Percentiles rank a stretch among this genome's conserved stretches.
Conservation (phyloP, 257 asterid species). For the Oldenlandia corymbosa region DNA sequence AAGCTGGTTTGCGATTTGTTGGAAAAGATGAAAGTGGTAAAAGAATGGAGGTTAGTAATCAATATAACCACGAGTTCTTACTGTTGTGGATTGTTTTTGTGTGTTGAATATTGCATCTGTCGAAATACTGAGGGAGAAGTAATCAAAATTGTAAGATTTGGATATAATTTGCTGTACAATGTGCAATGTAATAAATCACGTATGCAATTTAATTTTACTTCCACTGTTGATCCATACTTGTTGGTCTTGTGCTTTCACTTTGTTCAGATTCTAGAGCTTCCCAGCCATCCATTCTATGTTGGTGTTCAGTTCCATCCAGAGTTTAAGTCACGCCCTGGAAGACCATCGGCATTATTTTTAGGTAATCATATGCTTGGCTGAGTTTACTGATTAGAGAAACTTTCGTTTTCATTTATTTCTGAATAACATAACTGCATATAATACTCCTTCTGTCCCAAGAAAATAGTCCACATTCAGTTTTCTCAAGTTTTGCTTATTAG, state of each 20-base stretch:
- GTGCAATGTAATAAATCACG: background rate
- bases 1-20: conserved; percentile 79
- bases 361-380: conserved; percentile 36
- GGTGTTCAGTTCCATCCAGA: conserved; percentile 97
- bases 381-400: conserved; percentile 5
- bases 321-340: conserved; percentile 87
- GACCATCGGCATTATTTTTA: conserved; percentile 68
- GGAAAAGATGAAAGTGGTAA: conserved; percentile 89
- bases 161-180: background rate
- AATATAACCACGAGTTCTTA: background rate
- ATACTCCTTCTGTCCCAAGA: too few species aligned
- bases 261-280: conserved; percentile 68
- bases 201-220: background rate
- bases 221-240: background rate
- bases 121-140: background rate
- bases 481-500: background rate
- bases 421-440: background rate
- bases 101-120: background rate
- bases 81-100: background rate
- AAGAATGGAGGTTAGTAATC: conserved; percentile 79
- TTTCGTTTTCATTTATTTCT: background rate
- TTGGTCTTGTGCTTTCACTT: background rate
- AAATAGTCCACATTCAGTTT: too few species aligned
- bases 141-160: background rate
- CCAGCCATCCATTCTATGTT: conserved; percentile 69